phyloP scores from a whole-genome alignment of 768 basidiomycete species.

The Omphalotus guepiniiformis region DNA sequence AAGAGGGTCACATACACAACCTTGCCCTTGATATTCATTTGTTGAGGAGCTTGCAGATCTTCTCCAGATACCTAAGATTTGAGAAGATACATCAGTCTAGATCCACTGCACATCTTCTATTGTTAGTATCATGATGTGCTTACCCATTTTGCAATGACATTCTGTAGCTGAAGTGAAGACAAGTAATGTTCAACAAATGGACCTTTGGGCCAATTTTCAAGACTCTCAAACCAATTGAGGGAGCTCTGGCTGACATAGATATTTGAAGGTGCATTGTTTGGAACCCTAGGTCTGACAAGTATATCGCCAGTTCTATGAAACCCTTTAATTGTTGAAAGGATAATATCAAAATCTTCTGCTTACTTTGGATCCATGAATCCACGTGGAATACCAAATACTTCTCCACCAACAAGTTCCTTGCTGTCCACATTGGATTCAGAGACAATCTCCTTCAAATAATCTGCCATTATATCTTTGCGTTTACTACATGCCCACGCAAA shows the following conservation, averaged over 20 bases:
- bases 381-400: conserved; percentile 19
- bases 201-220: conserved; percentile 11
- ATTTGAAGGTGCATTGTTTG: conserved; percentile 9
- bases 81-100: no score
- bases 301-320: conserved; percentile 18
- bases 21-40: not conserved
- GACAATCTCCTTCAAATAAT: conserved; percentile 10
- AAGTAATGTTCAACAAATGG: conserved; percentile 1
- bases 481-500: conserved; percentile 8
- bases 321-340: not conserved
- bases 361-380: conserved; percentile 19
- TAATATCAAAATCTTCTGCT: not conserved
- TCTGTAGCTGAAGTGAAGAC: conserved; percentile 1
- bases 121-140: no score
- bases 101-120: no score
- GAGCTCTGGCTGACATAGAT: conserved; percentile 13
- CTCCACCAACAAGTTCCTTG: conserved; percentile 9
- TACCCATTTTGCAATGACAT: conserved; percentile 17
- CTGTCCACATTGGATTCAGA: not conserved
- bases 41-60: conserved; percentile 11
- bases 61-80: conserved; percentile 10
- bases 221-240: conserved; percentile 9
- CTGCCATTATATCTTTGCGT: conserved; percentile 1
- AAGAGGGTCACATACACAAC: conserved; percentile 10
- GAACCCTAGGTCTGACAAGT: conserved; percentile 12